Conservation (phyloP, 306 rosid genomes). For the Glycyrrhiza uralensis region DNA sequence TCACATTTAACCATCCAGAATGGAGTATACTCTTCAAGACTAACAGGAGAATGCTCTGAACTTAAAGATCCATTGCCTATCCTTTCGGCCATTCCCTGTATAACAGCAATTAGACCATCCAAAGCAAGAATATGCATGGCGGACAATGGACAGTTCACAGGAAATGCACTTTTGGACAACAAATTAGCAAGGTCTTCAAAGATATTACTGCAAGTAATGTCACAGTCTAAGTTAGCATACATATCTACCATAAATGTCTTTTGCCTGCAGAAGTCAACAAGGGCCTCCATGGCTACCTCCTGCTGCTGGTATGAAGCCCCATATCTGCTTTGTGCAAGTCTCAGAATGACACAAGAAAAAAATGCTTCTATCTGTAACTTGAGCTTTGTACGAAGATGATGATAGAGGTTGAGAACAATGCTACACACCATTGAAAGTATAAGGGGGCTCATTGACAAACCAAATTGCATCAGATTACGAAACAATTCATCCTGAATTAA, state of each 20-base stretch:
- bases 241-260: conserved; percentile 74
- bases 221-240: conserved; percentile 86
- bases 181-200: conserved; percentile 87
- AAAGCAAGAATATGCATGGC: conserved; percentile 78
- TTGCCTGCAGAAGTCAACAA: conserved; percentile 89
- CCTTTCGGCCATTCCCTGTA: conserved; percentile 96
- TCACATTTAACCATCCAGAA: conserved; percentile 91
- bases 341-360: conserved; percentile 79
- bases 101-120: conserved; percentile 91
- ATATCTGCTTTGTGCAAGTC: conserved; percentile 78
- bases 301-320: conserved; percentile 87
- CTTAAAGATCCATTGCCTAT: conserved; percentile 57
- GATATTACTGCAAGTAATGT: conserved; percentile 79
- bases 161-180: conserved; percentile 82
- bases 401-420: conserved; percentile 75
- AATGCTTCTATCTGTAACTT: conserved; percentile 81
- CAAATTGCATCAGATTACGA: conserved; percentile 73
- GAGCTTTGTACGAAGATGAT: conserved; percentile 70
- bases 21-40: conserved; percentile 72
- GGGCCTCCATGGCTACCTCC: conserved; percentile 89
- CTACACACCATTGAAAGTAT: conserved; percentile 83
- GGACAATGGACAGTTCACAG: conserved; percentile 79
- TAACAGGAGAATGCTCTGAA: conserved; percentile 48
- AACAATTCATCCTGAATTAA: conserved; percentile 84
- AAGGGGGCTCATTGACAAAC: conserved; percentile 72